These are phyloP conservation scores for Candida methanosorbosa DNA, from an alignment of 805 yeast species.

Conservation along the genomic window DNA sequence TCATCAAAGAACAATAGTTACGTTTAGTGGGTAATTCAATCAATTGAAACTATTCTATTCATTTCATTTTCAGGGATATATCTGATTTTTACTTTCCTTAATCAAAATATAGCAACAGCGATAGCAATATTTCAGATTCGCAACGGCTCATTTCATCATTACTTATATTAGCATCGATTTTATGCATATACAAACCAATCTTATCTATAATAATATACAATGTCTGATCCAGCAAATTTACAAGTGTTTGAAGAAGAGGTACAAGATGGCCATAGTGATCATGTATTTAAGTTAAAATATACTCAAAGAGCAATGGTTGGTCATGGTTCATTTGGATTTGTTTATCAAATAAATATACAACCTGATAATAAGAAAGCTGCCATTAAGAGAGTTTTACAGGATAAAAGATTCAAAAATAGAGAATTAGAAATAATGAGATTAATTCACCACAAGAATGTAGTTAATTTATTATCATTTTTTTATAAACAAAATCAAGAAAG, in stretches of 20 bases:
- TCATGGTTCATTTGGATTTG: slow-evolving; percentile 99
- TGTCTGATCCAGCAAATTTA: too few species aligned
- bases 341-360: slow-evolving; percentile 75
- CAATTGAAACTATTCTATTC: too few species aligned
- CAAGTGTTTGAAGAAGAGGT: slow-evolving; percentile 51
- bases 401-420: slow-evolving; percentile 86
- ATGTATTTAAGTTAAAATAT: slow-evolving; percentile 53
- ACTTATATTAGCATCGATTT: too few species aligned
- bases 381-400: slow-evolving; percentile 93
- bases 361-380: slow-evolving; percentile 81
- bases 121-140: too few species aligned
- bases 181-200: too few species aligned
- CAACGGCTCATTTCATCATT: too few species aligned
- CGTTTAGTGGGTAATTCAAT: too few species aligned
- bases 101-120: too few species aligned
- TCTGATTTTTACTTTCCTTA: too few species aligned
- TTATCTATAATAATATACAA: too few species aligned
- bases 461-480: slow-evolving; percentile 79
- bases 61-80: too few species aligned
- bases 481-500: slow-evolving; percentile 56
- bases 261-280: slow-evolving; percentile 64
- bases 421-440: slow-evolving; percentile 93
- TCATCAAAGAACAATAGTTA: too few species aligned
- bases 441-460: slow-evolving; percentile 79
- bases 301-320: slow-evolving; percentile 88